Conservation (phyloP, 257 asterid genomes). For the Mitragyna speciosa region DNA sequence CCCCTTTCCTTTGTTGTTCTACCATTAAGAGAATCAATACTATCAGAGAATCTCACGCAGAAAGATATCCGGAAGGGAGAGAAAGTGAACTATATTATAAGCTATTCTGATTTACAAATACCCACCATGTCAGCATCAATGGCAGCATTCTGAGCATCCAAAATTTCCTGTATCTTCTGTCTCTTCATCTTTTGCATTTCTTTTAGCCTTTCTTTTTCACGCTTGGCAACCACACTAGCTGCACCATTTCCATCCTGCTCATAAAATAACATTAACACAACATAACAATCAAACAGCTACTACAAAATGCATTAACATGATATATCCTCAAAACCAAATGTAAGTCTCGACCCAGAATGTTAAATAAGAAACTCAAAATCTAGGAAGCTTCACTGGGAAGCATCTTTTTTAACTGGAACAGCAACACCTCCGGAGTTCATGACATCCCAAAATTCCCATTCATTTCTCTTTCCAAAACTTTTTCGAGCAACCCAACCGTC, state of each 20-base stretch:
- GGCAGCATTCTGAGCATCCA: slow-evolving; percentile 92
- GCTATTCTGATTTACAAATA: background rate
- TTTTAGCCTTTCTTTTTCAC: slow-evolving; percentile 66
- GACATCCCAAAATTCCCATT: background rate
- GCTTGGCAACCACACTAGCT: slow-evolving; percentile 59
- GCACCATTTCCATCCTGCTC: slow-evolving; percentile 53
- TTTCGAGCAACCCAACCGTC: background rate
- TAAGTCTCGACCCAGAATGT: background rate
- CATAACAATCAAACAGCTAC: background rate
- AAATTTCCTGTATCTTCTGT: slow-evolving; percentile 82
- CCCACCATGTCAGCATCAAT: slow-evolving; percentile 93
- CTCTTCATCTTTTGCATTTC: slow-evolving; percentile 85
- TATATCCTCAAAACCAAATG: background rate
- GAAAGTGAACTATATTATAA: background rate
- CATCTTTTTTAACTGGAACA: background rate
- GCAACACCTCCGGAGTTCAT: background rate
- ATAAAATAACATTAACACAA: slow-evolving; percentile 9
- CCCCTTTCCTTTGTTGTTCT: slow-evolving; percentile 95
- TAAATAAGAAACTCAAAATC: background rate
- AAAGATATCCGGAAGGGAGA: background rate
- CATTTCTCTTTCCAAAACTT: background rate
- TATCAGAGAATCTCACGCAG: slow-evolving; percentile 3
- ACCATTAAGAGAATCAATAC: slow-evolving; percentile 29
- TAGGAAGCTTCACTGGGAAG: background rate
- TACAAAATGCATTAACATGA: background rate